Evolutionary conservation across 768 basidiomycete genomes (phyloP).

Genomic region (Kwoniella pini): DNA sequence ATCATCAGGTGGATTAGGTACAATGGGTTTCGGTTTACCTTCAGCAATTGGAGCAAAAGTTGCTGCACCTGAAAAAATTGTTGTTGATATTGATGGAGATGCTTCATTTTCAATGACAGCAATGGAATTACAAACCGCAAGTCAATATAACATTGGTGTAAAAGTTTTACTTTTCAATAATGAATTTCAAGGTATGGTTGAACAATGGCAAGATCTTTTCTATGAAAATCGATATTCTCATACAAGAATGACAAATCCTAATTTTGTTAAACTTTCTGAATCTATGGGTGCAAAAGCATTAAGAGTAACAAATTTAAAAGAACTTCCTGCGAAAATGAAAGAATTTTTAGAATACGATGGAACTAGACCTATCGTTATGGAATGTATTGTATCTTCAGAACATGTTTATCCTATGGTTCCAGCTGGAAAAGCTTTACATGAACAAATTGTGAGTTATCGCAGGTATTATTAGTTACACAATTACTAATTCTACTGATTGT

Average conservation of each 20-base stretch:
- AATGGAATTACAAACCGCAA: conserved; percentile 95
- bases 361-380: conserved; percentile 81
- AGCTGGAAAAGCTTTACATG: conserved; percentile 91
- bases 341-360: conserved; percentile 95
- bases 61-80: conserved; percentile 86
- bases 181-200: conserved; percentile 98
- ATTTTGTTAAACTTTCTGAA: conserved; percentile 84
- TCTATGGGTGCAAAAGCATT: conserved; percentile 93
- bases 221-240: conserved; percentile 97
- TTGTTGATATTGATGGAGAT: conserved; percentile 96
- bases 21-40: conserved; percentile 98
- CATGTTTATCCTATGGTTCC: conserved; percentile 60
- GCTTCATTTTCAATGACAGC: conserved; percentile 99
- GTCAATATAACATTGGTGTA: conserved; percentile 88
- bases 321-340: conserved; percentile 94
- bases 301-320: conserved; percentile 67
- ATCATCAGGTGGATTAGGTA: conserved; percentile 92
- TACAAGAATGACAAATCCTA: conserved; percentile 91
- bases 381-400: conserved; percentile 67
- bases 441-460: conserved; percentile 74
- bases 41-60: conserved; percentile 96
- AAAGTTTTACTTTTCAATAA: conserved; percentile 93
- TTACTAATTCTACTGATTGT: not conserved
- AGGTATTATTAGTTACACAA: too few relatives aligned
- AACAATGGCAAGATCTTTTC: conserved; percentile 99